phyloP scores from a whole-genome alignment of 1,284 basidiomycete species.

The Heterobasidion annosum region DNA sequence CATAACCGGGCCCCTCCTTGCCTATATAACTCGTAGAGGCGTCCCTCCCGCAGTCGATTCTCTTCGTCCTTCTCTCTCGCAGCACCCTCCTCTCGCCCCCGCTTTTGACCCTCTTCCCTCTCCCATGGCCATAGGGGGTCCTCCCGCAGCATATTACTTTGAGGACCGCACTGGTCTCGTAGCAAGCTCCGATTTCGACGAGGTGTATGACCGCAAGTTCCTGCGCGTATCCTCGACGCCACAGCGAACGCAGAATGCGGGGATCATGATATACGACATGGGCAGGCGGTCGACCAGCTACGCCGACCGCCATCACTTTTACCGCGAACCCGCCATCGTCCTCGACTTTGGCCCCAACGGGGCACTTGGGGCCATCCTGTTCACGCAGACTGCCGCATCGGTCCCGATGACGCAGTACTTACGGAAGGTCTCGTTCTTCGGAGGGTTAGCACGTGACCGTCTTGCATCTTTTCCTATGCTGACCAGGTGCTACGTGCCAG shows the following conservation, averaged over 20 bases:
- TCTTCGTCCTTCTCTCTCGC: background rate
- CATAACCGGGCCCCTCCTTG: background rate
- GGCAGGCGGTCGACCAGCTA: constrained; percentile 49
- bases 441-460: constrained; percentile 35
- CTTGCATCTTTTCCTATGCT: background rate
- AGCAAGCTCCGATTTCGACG: constrained; percentile 54
- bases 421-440: constrained; percentile 50
- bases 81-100: background rate
- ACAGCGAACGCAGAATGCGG: constrained; percentile 18
- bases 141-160: constrained; percentile 41
- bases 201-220: constrained; percentile 66
- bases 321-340: constrained; percentile 38
- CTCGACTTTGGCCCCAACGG: constrained; percentile 50
- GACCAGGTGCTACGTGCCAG: constrained; percentile 21
- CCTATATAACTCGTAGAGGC: background rate
- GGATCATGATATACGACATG: constrained; percentile 46
- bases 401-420: constrained; percentile 55
- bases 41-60: background rate
- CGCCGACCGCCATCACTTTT: constrained; percentile 39
- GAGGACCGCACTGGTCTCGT: constrained; percentile 62
- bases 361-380: constrained; percentile 48
- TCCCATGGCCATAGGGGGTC: constrained; percentile 19
- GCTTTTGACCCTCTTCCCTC: background rate
- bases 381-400: constrained; percentile 28
- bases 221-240: constrained; percentile 44